Evolutionary conservation across 2,329 filamentous ascomycete species (phyloP).

Genomic region (Colletotrichum sp.): DNA sequence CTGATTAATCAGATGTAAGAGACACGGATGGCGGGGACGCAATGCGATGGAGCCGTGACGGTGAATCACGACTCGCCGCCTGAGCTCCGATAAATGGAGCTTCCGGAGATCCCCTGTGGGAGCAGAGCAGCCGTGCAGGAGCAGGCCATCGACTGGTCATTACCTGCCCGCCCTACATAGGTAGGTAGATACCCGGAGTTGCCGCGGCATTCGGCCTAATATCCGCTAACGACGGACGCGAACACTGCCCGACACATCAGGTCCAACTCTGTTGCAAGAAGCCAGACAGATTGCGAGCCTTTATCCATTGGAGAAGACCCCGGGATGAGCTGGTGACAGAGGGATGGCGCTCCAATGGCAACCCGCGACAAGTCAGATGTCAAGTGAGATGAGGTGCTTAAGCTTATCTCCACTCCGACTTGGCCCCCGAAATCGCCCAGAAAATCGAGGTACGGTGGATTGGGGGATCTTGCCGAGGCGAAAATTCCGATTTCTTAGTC

Average conservation of each 20-base stretch:
- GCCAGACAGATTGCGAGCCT: neutral
- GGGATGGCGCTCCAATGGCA: neutral
- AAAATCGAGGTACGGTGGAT: neutral
- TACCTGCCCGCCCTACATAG: neutral
- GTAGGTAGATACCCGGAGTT: neutral
- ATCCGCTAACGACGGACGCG: neutral
- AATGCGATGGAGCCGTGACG: constrained; percentile 13
- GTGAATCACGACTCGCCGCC: constrained; percentile 15
- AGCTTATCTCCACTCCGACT: constrained; percentile 14
- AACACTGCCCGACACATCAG: neutral
- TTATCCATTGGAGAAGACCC: neutral
- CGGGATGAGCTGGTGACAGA: neutral
- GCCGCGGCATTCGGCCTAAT: neutral
- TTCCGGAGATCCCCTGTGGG: constrained; percentile 7
- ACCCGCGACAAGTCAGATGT: constrained; percentile 6
- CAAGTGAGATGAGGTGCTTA: constrained; percentile 5
- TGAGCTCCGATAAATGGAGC: constrained; percentile 20
- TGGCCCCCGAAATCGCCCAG: constrained; percentile 3
- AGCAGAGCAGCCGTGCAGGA: neutral
- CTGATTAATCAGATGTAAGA: constrained; percentile 19
- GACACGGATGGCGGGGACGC: neutral
- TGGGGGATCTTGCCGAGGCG: constrained; percentile 1
- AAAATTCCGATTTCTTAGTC: neutral
- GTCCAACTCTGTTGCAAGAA: neutral
- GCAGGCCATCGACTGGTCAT: constrained; percentile 3